Evolutionary conservation across 441 rosid genomes (phyloP), one percentile per base, ranked within the genome.

Genomic region (Aquilaria agallochum): DNA sequence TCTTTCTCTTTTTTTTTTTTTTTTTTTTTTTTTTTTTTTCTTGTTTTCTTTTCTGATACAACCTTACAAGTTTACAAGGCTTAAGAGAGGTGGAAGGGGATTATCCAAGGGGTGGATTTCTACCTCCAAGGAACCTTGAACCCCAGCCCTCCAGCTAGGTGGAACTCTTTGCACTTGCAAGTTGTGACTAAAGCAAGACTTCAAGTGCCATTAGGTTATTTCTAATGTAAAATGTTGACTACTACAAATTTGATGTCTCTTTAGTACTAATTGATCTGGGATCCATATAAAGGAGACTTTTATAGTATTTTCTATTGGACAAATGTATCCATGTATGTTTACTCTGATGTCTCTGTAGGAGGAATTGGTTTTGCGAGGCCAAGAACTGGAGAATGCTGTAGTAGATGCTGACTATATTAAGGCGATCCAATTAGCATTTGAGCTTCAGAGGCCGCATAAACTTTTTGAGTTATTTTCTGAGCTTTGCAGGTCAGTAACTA

Each of bases 361-460:
- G 67, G 89, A 87, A 84, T 77, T 76, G 32, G 78, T 89, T 67
- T 68, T 94, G 76, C 87, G 73, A 78, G 83, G 94, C 54, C 97
- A 89, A 76, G 97, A 91, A 66, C 71, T 91, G 73, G 97, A 91
- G 74, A 94, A 91, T 78, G 97, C 96, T 50, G 77, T 87, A 33
- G 54, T 87, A 66, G 96, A 91, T 82, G 90, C 84, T 31, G 85
- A 91, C 62, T 91, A 87, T 70, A 72, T 71, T 5, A 91, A 83
- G 72, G 96, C 99, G 54, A 86, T 91, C 60, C 80, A 77, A 78
- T 65, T 95, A 70, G 97, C 99, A 58, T 88, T 91, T 72, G 87
- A 86, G 82, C 92, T 94, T 62, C 80, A 75, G 63, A 77, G 85
- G 78, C 97, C 97, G 76, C 96, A 71, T 77, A 89, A 77, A 74